phyloP scores from a whole-genome alignment of 768 basidiomycete genomes.

The Lyophyllum semitale region DNA sequence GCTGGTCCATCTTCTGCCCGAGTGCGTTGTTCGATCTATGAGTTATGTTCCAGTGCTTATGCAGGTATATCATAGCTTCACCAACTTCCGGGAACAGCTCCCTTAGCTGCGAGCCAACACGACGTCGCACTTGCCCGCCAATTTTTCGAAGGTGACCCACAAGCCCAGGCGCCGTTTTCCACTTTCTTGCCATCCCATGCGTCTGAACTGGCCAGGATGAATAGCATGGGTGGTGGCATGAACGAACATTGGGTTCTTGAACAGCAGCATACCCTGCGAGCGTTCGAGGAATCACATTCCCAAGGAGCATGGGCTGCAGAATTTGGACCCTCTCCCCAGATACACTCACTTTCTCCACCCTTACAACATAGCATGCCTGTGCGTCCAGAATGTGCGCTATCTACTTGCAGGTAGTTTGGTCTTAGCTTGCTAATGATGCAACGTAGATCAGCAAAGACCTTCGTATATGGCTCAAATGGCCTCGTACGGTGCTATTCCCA shows the following conservation, averaged over 20 bases:
- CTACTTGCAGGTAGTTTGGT: not conserved
- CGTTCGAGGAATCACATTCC: conserved; percentile 32
- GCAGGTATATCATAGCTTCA: conserved; percentile 53
- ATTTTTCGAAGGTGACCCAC: conserved; percentile 63
- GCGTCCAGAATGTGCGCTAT: conserved; percentile 41
- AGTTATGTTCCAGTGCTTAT: not conserved
- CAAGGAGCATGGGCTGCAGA: conserved; percentile 59
- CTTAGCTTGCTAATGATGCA: not conserved
- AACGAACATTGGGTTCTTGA: conserved; percentile 57
- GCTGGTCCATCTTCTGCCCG: conserved; percentile 72
- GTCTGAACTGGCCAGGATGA: conserved; percentile 22
- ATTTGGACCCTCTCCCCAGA: conserved; percentile 39
- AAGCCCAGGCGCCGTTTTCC: conserved; percentile 27
- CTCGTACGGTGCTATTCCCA: conserved; percentile 41
- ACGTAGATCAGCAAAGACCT: conserved; percentile 42
- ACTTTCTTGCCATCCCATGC: conserved; percentile 21
- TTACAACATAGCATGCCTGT: conserved; percentile 32
- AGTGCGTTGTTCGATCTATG: conserved; percentile 38
- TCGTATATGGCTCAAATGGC: conserved; percentile 36
- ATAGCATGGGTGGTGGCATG: conserved; percentile 34
- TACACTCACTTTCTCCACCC: conserved; percentile 23
- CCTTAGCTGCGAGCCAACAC: conserved; percentile 53
- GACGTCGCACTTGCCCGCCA: conserved; percentile 77
- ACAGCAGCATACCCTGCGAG: conserved; percentile 42
- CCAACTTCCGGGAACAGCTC: conserved; percentile 65